Conservation (phyloP, 495 filamentous ascomycete species). For the Penicillium nucicola region DNA sequence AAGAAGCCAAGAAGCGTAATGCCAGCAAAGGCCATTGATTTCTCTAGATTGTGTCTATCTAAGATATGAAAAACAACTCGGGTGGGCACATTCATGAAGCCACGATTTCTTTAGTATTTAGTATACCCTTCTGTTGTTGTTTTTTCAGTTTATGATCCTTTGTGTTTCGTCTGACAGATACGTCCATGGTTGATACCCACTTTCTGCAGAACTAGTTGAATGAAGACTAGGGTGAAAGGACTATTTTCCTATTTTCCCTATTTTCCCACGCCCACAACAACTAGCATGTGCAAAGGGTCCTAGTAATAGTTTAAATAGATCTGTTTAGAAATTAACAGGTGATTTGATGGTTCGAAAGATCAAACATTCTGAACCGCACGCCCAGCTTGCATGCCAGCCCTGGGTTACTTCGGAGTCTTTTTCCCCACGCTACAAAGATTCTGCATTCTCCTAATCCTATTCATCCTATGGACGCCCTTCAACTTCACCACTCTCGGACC, state of each 20-base stretch:
- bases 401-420: constrained; percentile 11
- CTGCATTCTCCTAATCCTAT: too few species aligned
- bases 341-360: too few species aligned
- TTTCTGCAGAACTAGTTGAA: constrained; percentile 6
- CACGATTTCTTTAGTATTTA: constrained; percentile 19
- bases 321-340: too few species aligned
- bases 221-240: constrained; percentile 2
- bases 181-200: constrained; percentile 8
- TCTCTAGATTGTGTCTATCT: neutral
- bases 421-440: constrained; percentile 14
- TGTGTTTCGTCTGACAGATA: neutral
- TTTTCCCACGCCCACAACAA: neutral
- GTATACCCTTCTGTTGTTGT: constrained; percentile 7
- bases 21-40: constrained; percentile 28
- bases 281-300: neutral
- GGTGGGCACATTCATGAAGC: constrained; percentile 10
- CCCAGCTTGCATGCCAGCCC: neutral
- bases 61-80: neutral
- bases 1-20: constrained; percentile 50
- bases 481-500: neutral
- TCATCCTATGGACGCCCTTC: neutral
- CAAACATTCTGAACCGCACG: neutral
- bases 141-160: neutral
- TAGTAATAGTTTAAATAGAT: too few species aligned
- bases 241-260: constrained; percentile 3